A percentile compares a stretch with the other conserved stretches of the same genome.
These are phyloP conservation scores for Colletotrichum sp. DNA, from an alignment of 2,329 filamentous ascomycete genomes.

Conservation along the genomic window DNA sequence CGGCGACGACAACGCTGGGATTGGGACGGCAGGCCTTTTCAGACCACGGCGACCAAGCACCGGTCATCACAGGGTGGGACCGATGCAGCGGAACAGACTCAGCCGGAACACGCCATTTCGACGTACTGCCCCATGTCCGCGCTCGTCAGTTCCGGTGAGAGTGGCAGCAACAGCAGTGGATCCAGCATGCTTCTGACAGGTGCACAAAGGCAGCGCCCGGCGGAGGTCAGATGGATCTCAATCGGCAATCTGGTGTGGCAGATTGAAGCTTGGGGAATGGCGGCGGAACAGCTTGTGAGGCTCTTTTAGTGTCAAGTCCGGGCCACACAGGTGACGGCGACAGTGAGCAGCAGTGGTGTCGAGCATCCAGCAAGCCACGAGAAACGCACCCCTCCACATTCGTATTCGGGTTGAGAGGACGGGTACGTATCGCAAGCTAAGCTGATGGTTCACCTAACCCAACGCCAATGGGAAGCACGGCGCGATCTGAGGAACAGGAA, in stretches of 20 bases:
- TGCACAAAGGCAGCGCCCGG: neutral
- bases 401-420: constrained; percentile 15
- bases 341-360: neutral
- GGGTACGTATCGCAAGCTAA: neutral
- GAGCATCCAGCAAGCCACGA: neutral
- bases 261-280: neutral
- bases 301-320: neutral
- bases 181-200: constrained; percentile 1
- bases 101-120: constrained; percentile 2
- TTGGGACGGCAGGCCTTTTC: neutral
- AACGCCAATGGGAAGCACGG: neutral
- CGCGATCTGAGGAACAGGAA: neutral
- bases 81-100: neutral
- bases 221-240: constrained; percentile 12
- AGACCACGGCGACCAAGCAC: neutral
- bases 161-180: neutral
- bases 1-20: neutral
- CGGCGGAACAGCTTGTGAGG: neutral
- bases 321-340: neutral
- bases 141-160: neutral
- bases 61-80: neutral
- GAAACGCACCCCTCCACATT: constrained; percentile 4
- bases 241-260: constrained; percentile 14
- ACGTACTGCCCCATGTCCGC: neutral
- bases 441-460: neutral